These are phyloP conservation scores for Kwoniella heveanensis DNA, from an alignment of 768 basidiomycete species.

Conservation along the genomic window DNA sequence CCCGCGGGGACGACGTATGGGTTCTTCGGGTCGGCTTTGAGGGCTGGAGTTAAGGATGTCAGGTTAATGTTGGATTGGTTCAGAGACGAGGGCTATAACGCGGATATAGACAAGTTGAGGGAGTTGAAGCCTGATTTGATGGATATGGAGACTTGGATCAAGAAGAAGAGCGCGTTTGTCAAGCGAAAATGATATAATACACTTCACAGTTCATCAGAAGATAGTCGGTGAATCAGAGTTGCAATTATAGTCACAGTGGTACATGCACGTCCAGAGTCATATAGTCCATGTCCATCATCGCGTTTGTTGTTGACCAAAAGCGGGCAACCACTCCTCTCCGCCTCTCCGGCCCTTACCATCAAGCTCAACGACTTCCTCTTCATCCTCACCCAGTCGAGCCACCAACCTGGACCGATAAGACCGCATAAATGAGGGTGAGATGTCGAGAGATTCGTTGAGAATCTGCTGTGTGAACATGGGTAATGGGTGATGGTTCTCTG, in stretches of 20 bases:
- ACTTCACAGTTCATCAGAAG: too few species aligned
- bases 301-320: slow-evolving; percentile 16
- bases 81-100: slow-evolving; percentile 8
- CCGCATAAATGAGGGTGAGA: slow-evolving; percentile 36
- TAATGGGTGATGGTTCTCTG: slow-evolving; percentile 52
- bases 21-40: slow-evolving; percentile 11
- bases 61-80: slow-evolving; percentile 25
- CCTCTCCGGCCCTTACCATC: slow-evolving; percentile 31
- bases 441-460: slow-evolving; percentile 42
- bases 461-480: slow-evolving; percentile 45
- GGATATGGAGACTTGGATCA: slow-evolving; percentile 19
- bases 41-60: slow-evolving; percentile 6
- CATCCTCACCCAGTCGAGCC: slow-evolving; percentile 28
- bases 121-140: slow-evolving; percentile 12
- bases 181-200: slow-evolving; percentile 3
- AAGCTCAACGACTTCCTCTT: slow-evolving; percentile 31
- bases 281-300: neutral
- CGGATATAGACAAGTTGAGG: slow-evolving; percentile 7
- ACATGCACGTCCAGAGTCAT: neutral
- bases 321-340: slow-evolving; percentile 42
- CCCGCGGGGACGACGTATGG: neutral
- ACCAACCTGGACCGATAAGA: slow-evolving; percentile 37
- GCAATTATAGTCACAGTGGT: too few species aligned
- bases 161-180: slow-evolving; percentile 12
- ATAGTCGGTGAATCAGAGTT: too few species aligned